Conservation (phyloP, 306 rosid genomes). For the Vigna trinervia region DNA sequence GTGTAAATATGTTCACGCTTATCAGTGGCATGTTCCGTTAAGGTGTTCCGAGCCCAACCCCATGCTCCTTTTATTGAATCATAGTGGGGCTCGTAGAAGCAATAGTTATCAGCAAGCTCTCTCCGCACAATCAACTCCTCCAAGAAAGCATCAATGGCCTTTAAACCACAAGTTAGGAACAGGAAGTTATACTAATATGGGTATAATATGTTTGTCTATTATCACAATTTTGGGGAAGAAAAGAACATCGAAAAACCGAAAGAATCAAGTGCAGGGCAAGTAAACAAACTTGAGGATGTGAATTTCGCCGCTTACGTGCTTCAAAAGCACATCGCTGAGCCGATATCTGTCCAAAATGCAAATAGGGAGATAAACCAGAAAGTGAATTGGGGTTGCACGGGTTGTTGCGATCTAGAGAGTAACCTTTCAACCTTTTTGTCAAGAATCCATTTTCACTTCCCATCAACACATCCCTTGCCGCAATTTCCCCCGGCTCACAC, state of each 20-base stretch:
- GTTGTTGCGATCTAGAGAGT: slow-evolving; percentile 71
- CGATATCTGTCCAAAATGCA: slow-evolving; percentile 94
- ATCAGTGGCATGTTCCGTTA: slow-evolving; percentile 82
- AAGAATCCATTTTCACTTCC: slow-evolving; percentile 84
- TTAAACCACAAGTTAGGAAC: slow-evolving; percentile 43
- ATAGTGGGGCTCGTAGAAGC: slow-evolving; percentile 86
- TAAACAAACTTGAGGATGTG: slow-evolving; percentile 68
- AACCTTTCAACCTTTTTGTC: slow-evolving; percentile 78
- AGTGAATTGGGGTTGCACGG: slow-evolving; percentile 76
- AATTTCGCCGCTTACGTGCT: slow-evolving; percentile 61
- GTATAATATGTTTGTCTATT: slow-evolving; percentile 1
- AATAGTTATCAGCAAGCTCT: slow-evolving; percentile 93
- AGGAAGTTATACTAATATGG: background rate
- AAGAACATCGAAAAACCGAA: slow-evolving; percentile 21
- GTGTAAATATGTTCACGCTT: slow-evolving; percentile 76
- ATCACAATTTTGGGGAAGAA: slow-evolving; percentile 12
- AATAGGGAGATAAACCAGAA: slow-evolving; percentile 91
- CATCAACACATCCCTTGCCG: slow-evolving; percentile 83
- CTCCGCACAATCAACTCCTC: slow-evolving; percentile 92
- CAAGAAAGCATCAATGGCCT: slow-evolving; percentile 84
- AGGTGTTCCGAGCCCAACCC: slow-evolving; percentile 96
- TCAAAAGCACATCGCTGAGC: slow-evolving; percentile 96
- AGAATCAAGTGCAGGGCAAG: slow-evolving; percentile 1
- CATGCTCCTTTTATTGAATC: slow-evolving; percentile 91
- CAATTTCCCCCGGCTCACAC: slow-evolving; percentile 88